Base-by-base conservation (phyloP, 768 basidiomycete species). In the Tubosaeta brunneosetosa region DNA sequence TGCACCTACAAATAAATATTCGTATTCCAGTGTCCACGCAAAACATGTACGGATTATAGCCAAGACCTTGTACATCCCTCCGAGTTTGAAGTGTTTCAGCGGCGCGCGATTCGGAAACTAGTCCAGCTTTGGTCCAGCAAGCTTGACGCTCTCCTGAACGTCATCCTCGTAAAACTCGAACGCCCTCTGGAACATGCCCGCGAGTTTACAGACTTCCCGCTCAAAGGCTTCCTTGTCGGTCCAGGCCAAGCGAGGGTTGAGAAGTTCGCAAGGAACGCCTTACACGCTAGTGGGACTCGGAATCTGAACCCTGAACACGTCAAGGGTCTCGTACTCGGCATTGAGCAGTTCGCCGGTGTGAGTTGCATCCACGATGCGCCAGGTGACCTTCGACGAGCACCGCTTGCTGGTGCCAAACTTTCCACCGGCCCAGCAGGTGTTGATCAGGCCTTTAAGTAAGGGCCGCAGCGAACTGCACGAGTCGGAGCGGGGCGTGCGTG, bases 371-470 rank as follows among this genome's bases (percentile, higher is more conserved):
- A 98, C 88, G 69, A 98, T 98, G 53, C 86, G 85, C 50, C 95
- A 91, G 44, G 97, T 97, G 74, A 85, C 92, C 67, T 89, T 90
- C 74, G 98, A 86, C 17, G 95, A 87, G 83, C 95, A 99, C 58
- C 95, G 91, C 74, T 89, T 91, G 61, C 94, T 95, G 14, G 76
- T 75, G 44, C 95, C 95, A 70, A 84, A 99, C 71, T 91, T 92
- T 69, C 95, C 95, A 51, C 91, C 87, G 48, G 91, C 87, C 91
- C 91, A 94, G 55, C 91, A 94, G 3, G 95, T 99, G 86, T 99
- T 98, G 83, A 99, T 89, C 66, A 98, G 22, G 22, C 22, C 22
- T 22, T 22, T 22, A 22, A 22, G 3, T 3, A 22, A 22, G 22
- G 22, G 22, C 3, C 22, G 22, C 3, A 22, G 22, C 22, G 22